phyloP scores from a whole-genome alignment of 495 filamentous ascomycete species.

The Emericellopsis terricola region DNA sequence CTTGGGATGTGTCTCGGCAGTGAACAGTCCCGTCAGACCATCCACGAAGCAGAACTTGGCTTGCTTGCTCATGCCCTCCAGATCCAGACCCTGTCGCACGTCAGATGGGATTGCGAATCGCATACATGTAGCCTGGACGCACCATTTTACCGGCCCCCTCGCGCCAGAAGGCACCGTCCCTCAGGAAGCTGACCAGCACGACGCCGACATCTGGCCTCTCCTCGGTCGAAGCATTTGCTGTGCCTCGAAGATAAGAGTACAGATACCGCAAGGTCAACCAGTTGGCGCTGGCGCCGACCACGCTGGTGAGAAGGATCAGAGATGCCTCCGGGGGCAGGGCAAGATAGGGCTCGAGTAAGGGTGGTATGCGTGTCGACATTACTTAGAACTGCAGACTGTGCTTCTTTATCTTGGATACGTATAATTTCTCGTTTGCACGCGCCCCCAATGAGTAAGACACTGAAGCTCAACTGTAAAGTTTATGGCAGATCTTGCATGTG shows the following conservation, averaged over 20 bases:
- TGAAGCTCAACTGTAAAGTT: too few relatives aligned
- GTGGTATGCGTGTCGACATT: slow-evolving; percentile 34
- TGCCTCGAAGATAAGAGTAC: slow-evolving; percentile 29
- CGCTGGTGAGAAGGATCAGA: slow-evolving; percentile 54
- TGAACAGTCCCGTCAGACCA: slow-evolving; percentile 38
- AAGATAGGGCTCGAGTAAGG: slow-evolving; percentile 50
- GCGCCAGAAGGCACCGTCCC: slow-evolving; percentile 61
- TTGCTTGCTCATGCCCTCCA: slow-evolving; percentile 36
- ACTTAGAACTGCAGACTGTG: too few relatives aligned
- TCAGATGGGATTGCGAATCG: background rate
- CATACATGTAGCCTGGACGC: slow-evolving; percentile 9
- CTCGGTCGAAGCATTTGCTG: slow-evolving; percentile 2
- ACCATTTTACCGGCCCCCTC: slow-evolving; percentile 42
- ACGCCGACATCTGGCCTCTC: slow-evolving; percentile 22
- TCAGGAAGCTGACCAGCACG: slow-evolving; percentile 64
- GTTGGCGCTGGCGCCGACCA: slow-evolving; percentile 52
- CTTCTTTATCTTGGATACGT: too few relatives aligned
- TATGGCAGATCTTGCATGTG: too few relatives aligned
- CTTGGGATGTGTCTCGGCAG: slow-evolving; percentile 1
- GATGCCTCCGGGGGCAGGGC: slow-evolving; percentile 24
- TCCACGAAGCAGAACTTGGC: slow-evolving; percentile 54
- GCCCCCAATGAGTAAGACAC: too few relatives aligned
- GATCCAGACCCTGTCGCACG: slow-evolving; percentile 42
- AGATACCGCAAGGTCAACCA: slow-evolving; percentile 57
- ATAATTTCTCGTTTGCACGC: too few relatives aligned